These are phyloP conservation scores for Sphaerobolus stellatus DNA, from an alignment of 1,284 basidiomycete genomes.

Conservation along the genomic window DNA sequence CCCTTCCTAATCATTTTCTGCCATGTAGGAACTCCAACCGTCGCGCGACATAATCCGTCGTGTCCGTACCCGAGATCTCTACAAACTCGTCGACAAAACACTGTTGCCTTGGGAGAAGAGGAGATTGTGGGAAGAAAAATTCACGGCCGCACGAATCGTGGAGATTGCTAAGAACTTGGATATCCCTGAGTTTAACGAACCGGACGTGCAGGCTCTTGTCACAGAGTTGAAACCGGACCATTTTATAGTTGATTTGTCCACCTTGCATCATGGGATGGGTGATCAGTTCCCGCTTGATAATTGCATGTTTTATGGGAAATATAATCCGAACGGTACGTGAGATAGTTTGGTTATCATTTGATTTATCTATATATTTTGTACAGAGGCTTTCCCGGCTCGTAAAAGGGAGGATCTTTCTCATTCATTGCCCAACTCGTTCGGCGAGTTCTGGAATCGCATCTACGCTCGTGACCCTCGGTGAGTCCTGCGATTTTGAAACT, in stretches of 20 bases:
- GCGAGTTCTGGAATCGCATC: slow-evolving; percentile 61
- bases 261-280: slow-evolving; percentile 74
- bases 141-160: slow-evolving; percentile 59
- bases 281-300: slow-evolving; percentile 65
- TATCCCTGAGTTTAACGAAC: slow-evolving; percentile 2
- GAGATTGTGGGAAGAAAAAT: slow-evolving; percentile 36
- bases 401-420: slow-evolving; percentile 59
- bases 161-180: slow-evolving; percentile 40
- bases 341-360: neutral
- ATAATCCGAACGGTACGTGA: slow-evolving; percentile 52
- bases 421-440: slow-evolving; percentile 59
- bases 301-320: slow-evolving; percentile 73
- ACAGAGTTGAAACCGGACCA: slow-evolving; percentile 44
- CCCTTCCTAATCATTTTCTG: neutral
- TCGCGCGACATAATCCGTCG: slow-evolving; percentile 60
- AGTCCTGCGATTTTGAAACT: slow-evolving; percentile 14
- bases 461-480: slow-evolving; percentile 62
- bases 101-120: slow-evolving; percentile 52
- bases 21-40: slow-evolving; percentile 52
- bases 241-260: slow-evolving; percentile 60
- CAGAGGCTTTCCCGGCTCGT: slow-evolving; percentile 31
- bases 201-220: slow-evolving; percentile 28
- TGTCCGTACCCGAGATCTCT: slow-evolving; percentile 61
- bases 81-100: slow-evolving; percentile 67
- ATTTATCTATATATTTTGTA: neutral